Evolutionary conservation across 805 yeast genomes (phyloP).

Genomic region (Candida sanyiensis): DNA sequence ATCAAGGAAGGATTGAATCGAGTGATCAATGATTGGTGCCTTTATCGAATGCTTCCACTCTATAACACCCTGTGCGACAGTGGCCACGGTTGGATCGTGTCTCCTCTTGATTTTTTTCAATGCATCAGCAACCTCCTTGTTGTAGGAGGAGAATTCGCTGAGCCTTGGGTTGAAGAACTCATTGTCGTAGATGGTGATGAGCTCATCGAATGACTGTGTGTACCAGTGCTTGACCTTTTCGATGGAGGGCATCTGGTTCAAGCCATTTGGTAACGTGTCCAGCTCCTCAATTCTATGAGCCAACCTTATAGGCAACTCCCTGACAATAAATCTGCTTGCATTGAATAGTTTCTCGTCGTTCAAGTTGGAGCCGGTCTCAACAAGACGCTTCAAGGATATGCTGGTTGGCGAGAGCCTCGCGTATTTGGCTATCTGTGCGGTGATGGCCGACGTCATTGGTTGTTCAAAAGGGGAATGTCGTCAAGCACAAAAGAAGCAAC

Average conservation of each 20-base stretch:
- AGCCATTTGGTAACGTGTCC: conserved; percentile 71
- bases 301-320: conserved; percentile 80
- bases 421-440: conserved; percentile 33
- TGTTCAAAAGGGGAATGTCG: too few species aligned
- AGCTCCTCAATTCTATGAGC: conserved; percentile 84
- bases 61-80: conserved; percentile 87
- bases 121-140: conserved; percentile 57
- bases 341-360: conserved; percentile 72
- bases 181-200: conserved; percentile 42
- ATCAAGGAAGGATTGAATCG: conserved; percentile 78
- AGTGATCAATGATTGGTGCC: conserved; percentile 52
- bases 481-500: too few species aligned
- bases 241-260: conserved; percentile 69
- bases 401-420: conserved; percentile 79
- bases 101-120: conserved; percentile 69
- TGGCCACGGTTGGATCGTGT: conserved; percentile 90
- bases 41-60: conserved; percentile 67
- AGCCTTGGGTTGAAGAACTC: conserved; percentile 25
- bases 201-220: conserved; percentile 82
- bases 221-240: conserved; percentile 81
- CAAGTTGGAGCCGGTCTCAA: conserved; percentile 79
- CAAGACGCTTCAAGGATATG: conserved; percentile 82
- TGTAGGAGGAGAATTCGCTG: conserved; percentile 65
- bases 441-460: conserved; percentile 14
- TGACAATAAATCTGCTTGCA: conserved; percentile 79